These are phyloP conservation scores for Amyloporia xantha DNA, from an alignment of 768 basidiomycete species.

Conservation along the genomic window DNA sequence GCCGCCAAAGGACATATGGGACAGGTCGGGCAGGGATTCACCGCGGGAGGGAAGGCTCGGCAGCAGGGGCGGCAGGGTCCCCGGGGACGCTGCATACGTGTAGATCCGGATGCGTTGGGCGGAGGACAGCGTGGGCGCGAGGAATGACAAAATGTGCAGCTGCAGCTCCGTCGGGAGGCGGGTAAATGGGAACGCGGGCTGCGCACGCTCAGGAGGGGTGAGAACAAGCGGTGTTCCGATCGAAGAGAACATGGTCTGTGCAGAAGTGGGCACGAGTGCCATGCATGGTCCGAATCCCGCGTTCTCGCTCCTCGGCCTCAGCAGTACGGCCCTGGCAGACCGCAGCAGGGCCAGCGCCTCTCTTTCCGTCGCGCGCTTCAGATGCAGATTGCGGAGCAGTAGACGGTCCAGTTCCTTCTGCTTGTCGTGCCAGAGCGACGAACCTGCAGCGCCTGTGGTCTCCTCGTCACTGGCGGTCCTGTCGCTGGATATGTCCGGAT, in stretches of 20 bases:
- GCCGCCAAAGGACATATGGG: constrained; percentile 26
- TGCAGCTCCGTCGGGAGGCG: constrained; percentile 53
- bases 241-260: constrained; percentile 4
- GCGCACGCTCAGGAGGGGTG: not conserved
- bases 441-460: constrained; percentile 15
- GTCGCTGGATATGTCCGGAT: constrained; percentile 22
- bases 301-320: constrained; percentile 24
- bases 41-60: constrained; percentile 15
- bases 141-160: constrained; percentile 48
- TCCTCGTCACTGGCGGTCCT: constrained; percentile 22
- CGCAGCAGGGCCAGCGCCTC: constrained; percentile 47
- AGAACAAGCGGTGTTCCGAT: not conserved
- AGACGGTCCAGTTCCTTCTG: constrained; percentile 27
- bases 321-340: constrained; percentile 43
- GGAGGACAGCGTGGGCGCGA: constrained; percentile 51
- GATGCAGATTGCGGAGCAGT: constrained; percentile 37
- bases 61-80: constrained; percentile 37
- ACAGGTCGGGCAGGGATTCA: constrained; percentile 29
- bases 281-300: constrained; percentile 2
- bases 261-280: constrained; percentile 6
- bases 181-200: constrained; percentile 30
- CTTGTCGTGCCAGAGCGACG: constrained; percentile 31
- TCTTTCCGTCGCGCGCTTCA: constrained; percentile 31
- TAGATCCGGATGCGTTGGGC: constrained; percentile 49
- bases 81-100: constrained; percentile 39